Percentiles rank a stretch among this genome's conserved stretches.
phyloP scores from a whole-genome alignment of 2,329 filamentous ascomycete species.

The Beauveria sp. region DNA sequence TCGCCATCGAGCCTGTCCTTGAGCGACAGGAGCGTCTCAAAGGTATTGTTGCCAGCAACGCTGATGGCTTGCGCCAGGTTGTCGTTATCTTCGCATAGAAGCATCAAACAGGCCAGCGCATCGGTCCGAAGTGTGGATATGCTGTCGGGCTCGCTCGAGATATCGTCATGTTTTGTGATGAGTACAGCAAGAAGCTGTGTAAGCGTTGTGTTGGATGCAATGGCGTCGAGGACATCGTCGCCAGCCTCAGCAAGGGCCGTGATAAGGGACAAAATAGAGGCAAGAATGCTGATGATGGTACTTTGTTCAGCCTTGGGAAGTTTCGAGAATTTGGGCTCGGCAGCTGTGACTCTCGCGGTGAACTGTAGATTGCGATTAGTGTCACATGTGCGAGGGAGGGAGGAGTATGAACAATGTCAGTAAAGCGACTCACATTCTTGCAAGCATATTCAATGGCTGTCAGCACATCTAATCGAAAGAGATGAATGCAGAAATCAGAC shows the following conservation, averaged over 20 bases:
- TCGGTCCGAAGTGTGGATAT: slow-evolving; percentile 36
- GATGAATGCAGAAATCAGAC: slow-evolving; percentile 57
- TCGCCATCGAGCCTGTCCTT: slow-evolving; percentile 39
- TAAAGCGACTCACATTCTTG: slow-evolving; percentile 36
- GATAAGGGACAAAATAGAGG: slow-evolving; percentile 46
- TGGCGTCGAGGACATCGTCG: slow-evolving; percentile 50
- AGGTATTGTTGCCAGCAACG: slow-evolving; percentile 34
- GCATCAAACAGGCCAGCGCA: slow-evolving; percentile 47
- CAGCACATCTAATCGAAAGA: slow-evolving; percentile 54
- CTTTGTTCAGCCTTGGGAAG: slow-evolving; percentile 45
- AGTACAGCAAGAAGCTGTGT: slow-evolving; percentile 49
- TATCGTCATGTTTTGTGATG: slow-evolving; percentile 31
- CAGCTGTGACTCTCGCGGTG: slow-evolving; percentile 33
- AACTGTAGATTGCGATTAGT: slow-evolving; percentile 24
- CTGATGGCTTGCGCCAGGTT: slow-evolving; percentile 44
- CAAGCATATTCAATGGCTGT: slow-evolving; percentile 52
- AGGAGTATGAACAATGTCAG: background rate
- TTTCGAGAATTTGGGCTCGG: slow-evolving; percentile 37
- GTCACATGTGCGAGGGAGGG: background rate
- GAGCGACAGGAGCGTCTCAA: slow-evolving; percentile 36
- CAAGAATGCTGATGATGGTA: slow-evolving; percentile 46
- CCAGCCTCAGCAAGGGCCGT: slow-evolving; percentile 49
- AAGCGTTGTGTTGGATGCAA: slow-evolving; percentile 42
- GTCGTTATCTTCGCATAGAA: slow-evolving; percentile 53
- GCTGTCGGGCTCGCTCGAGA: slow-evolving; percentile 35